These are phyloP conservation scores for Chlorencoelia australis DNA, from an alignment of 2,329 filamentous ascomycete genomes.

Conservation along the genomic window DNA sequence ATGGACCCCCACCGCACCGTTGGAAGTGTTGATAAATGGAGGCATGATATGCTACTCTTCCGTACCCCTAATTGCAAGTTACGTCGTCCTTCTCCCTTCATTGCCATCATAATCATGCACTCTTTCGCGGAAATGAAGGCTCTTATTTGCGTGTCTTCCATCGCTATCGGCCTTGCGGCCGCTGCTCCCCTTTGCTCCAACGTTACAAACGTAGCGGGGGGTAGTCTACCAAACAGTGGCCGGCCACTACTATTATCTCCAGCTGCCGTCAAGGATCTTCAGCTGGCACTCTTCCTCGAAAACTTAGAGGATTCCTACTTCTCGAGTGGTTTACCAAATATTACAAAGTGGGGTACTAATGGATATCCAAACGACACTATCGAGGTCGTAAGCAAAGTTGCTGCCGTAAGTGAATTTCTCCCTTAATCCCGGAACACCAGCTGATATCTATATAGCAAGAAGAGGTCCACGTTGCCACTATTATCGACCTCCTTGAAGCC, in stretches of 20 bases:
- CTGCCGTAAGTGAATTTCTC: conserved; percentile 3
- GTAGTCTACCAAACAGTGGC: conserved; percentile 5
- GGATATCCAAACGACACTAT: conserved; percentile 8
- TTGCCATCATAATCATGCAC: conserved; percentile 2
- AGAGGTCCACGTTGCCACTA: conserved; percentile 8
- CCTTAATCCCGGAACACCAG: not conserved
- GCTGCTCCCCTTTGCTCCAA: conserved; percentile 4
- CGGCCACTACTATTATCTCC: conserved; percentile 5
- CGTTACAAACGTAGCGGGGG: conserved; percentile 6
- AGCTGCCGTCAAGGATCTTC: conserved; percentile 3
- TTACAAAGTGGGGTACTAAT: conserved; percentile 6
- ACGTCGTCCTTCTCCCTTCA: conserved; percentile 1
- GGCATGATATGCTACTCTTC: not conserved
- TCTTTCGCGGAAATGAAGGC: not conserved
- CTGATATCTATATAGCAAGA: conserved; percentile 10
- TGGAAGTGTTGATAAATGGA: conserved; percentile 1
- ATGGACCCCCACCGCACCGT: not conserved
- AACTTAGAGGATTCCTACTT: conserved; percentile 9
- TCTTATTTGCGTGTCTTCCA: conserved; percentile 7
- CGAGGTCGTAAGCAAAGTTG: conserved; percentile 8
- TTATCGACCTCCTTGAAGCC: conserved; percentile 8
- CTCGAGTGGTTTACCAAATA: conserved; percentile 7
- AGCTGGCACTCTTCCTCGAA: conserved; percentile 9
- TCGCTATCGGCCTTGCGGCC: conserved; percentile 2
- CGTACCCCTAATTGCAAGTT: not conserved